Evolutionary conservation across 1,284 basidiomycete genomes (phyloP), one percentile per base, ranked within the genome.

Genomic region (Irpex lacteus): DNA sequence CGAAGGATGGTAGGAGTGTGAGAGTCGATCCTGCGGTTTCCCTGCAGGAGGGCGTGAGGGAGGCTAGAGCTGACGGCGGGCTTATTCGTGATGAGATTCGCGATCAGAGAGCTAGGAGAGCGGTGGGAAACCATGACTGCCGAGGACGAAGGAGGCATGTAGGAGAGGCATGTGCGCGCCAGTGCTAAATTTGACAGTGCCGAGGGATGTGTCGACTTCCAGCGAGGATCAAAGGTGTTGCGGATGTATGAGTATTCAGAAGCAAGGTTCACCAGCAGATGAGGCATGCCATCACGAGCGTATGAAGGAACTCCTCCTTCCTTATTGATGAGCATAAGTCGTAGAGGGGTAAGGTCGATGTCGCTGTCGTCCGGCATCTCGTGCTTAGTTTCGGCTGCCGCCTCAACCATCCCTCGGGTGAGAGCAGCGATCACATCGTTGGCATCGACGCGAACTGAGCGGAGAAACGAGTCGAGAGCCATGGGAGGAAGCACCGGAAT

Each of bases 301-400:
- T 98, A 99, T 0, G 96, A 98, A 9, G 98, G 98, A 2, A 99
- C 91, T 37, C 98, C 98, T 19, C 98, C 98, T 78, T 98, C 95
- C 19, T 92, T 89, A 75, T 96, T 98, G 77, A 99, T 98, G 74
- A 99, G 92, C 90, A 99, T 96, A 66, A 99, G 85, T 21, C 98
- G 92, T 64, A 98, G 80, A 1, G 98, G 96, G 4, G 93, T 94
- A 64, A 97, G 83, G 76, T 96, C 91, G 21, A 94, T 80, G 37
- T 75, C 72, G 57, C 71, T 71, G 7, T 68, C 60, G 21, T 61
- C 62, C 13, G 56, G 47, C 19, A 34, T 13, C 19, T 65, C 64
- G 13, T 56, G 63, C 53, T 76, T 63, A 60, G 72, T 70, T 65
- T 82, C 81, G 3, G 78, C 78, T 32, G 85, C 82, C 13, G 82